Evolutionary conservation across 805 yeast species (phyloP).

Genomic region (Suhomyces faveliae): DNA sequence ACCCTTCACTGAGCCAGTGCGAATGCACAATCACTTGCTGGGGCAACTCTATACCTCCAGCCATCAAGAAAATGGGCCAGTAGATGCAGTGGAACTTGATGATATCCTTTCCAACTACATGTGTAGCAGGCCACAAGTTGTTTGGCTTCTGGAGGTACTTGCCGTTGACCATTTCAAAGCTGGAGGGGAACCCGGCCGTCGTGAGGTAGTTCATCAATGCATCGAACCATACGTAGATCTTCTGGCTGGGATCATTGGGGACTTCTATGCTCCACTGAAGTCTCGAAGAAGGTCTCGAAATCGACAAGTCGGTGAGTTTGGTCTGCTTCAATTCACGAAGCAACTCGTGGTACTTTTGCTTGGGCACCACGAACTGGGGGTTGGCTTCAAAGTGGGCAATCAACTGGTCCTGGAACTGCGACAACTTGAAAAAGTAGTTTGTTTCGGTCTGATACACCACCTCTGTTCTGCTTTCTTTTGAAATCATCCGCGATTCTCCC

Average conservation of each 20-base stretch:
- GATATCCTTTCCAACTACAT: conserved; percentile 91
- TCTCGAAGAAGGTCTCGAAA: conserved; percentile 79
- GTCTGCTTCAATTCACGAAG: conserved; percentile 53
- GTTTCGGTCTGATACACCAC: conserved; percentile 76
- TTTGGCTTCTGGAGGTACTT: not conserved
- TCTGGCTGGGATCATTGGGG: conserved; percentile 75
- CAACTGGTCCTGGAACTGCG: conserved; percentile 56
- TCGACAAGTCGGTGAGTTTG: conserved; percentile 66
- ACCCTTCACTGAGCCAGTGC: conserved; percentile 89
- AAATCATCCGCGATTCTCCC: conserved; percentile 36
- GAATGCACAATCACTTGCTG: conserved; percentile 80
- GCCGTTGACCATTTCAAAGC: conserved; percentile 6
- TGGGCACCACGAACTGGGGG: conserved; percentile 67
- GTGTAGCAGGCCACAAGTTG: conserved; percentile 66
- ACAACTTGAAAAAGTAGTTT: conserved; percentile 81
- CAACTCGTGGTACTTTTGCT: conserved; percentile 51
- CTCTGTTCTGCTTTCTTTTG: conserved; percentile 71
- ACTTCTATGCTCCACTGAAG: conserved; percentile 89
- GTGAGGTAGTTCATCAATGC: conserved; percentile 86
- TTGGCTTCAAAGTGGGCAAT: conserved; percentile 47
- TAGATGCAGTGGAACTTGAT: conserved; percentile 83
- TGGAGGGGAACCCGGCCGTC: conserved; percentile 52
- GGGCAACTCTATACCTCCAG: conserved; percentile 73
- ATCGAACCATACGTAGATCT: conserved; percentile 95
- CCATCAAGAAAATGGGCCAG: conserved; percentile 92